Evolutionary conservation across 148 eudicot species (phyloP).

Genomic region (Rhododendron griersonianum): DNA sequence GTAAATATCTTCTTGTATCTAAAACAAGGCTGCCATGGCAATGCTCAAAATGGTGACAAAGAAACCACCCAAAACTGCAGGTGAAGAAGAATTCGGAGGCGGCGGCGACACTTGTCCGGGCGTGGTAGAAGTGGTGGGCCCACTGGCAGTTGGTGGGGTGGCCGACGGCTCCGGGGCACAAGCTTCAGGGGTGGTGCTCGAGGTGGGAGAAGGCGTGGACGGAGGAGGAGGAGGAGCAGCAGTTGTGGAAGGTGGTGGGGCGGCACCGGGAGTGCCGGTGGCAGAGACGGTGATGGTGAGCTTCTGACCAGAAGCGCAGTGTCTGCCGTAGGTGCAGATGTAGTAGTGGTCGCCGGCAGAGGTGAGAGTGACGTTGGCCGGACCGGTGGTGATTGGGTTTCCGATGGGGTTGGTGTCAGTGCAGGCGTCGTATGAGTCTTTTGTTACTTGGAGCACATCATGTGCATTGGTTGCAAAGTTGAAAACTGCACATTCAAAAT

Average conservation of each 20-base stretch:
- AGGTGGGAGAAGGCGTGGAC: conserved; percentile 6
- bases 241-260: neutral
- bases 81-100: neutral
- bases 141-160: neutral
- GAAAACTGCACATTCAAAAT: conserved; percentile 6
- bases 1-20: neutral
- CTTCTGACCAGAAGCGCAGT: conserved; percentile 12
- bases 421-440: conserved; percentile 20
- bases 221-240: conserved; percentile 1
- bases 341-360: conserved; percentile 17
- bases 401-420: conserved; percentile 12
- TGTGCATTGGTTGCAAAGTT: conserved; percentile 17
- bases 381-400: conserved; percentile 4
- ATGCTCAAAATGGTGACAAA: neutral
- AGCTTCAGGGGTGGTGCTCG: conserved; percentile 1
- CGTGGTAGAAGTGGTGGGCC: neutral
- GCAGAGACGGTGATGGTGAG: conserved; percentile 12
- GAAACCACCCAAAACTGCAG: neutral
- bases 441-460: neutral
- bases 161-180: conserved; percentile 8
- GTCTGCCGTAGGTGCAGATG: conserved; percentile 18
- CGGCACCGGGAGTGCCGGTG: neutral
- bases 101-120: neutral
- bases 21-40: neutral
- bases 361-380: conserved; percentile 19